phyloP scores from a whole-genome alignment of 768 basidiomycete genomes.

The Tulasnella sp. region DNA sequence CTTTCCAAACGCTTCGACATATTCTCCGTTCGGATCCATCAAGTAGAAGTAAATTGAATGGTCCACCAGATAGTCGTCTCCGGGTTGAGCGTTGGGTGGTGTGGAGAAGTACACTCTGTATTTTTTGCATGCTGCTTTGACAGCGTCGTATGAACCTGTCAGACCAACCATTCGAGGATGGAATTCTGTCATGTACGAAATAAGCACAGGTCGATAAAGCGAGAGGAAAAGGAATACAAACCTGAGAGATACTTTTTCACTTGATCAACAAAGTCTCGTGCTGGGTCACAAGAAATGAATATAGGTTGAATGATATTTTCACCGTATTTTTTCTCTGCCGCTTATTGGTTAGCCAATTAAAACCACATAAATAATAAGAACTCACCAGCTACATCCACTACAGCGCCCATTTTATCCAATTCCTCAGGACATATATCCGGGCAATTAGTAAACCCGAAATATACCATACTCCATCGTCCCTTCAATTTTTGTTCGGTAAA shows the following conservation, averaged over 20 bases:
- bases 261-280: constrained; percentile 54
- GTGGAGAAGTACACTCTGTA: constrained; percentile 99
- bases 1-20: constrained; percentile 96
- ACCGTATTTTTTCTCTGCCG: constrained; percentile 55
- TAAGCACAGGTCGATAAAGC: no score
- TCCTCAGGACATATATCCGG: constrained; percentile 98
- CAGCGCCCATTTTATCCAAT: constrained; percentile 81
- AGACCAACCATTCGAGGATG: constrained; percentile 83
- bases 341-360: background rate
- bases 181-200: constrained; percentile 73
- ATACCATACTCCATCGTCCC: constrained; percentile 83
- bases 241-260: constrained; percentile 33
- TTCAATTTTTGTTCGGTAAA: constrained; percentile 77
- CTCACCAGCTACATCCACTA: constrained; percentile 63
- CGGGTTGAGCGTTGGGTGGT: constrained; percentile 56
- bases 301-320: constrained; percentile 62
- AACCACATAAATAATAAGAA: constrained; percentile 11
- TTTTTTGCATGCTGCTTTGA: constrained; percentile 82
- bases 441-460: constrained; percentile 99
- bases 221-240: constrained; percentile 19
- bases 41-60: constrained; percentile 95
- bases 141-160: constrained; percentile 69
- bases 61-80: constrained; percentile 94
- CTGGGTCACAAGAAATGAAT: constrained; percentile 95
- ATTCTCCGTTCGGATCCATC: constrained; percentile 89